Evolutionary conservation across 176 grass and related monocot genomes (phyloP), one percentile per base, ranked within the genome.

Genomic region (Alopecurus myosuroides): DNA sequence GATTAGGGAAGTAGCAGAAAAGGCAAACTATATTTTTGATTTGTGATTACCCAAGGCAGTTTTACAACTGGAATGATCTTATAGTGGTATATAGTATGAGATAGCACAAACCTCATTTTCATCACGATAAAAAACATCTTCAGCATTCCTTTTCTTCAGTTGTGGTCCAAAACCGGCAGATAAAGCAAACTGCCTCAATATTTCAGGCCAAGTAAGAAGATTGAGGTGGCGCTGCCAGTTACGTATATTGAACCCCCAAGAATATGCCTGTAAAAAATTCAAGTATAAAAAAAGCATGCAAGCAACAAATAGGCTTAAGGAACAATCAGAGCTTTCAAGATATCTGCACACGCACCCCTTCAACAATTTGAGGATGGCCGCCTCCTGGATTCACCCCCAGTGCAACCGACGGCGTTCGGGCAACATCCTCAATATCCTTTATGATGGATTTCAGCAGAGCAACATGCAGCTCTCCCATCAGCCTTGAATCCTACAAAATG

Each of bases 351-450:
- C 62, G 34, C 65, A 98, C 97, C 93, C 93, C 93, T 85, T 98
- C 91, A 85, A 98, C 91, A 88, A 98, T 90, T 48, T 94, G 91
- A 57, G 91, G 91, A 92, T 96, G 93, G 29, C 93, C 91, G 70
- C 93, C 97, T 81, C 87, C 87, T 76, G 93, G 89, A 90, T 93
- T 98, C 70, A 84, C 86, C 9, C 89, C 97, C 53, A 95, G 69
- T 46, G 89, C 75, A 75, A 87, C 80, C 34, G 91, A 86, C 9
- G 89, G 91, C 61, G 74, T 85, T 84, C 84, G 92, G 31, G 93
- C 90, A 67, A 98, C 89, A 78, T 98, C 93, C 78, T 98, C 93
- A 12, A 98, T 98, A 77, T 98, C 97, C 84, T 99, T 99, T 84
- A 99, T 92, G 37, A 96, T 94, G 60, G 90, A 87, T 96, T 88